Evolutionary conservation across 768 basidiomycete species (phyloP), one percentile per base, ranked within the genome.

Genomic region (Boletus speciosus): DNA sequence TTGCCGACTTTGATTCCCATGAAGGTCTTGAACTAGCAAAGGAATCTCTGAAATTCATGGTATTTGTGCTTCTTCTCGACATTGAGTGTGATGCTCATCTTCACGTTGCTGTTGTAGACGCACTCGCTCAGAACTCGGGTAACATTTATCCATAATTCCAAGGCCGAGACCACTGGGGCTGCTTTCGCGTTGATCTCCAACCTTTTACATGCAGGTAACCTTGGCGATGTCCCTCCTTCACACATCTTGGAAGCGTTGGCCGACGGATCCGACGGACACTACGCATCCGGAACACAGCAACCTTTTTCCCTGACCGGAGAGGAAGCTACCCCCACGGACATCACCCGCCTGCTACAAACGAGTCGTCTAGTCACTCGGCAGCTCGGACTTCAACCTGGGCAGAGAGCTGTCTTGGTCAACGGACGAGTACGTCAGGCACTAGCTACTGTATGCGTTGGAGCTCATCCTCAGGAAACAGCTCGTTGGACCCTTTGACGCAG

Each of bases 111-210:
- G 39, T 32, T 44, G 31, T 60, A 88, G 85, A 71, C 70, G 7
- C 55, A 68, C 3, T 73, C 74, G 2, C 75, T 78, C 3, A 75
- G 67, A 37, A 77, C 79, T 8, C 85, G 93, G 31, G 48, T 92
- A n/a, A 76, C 85, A 0, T 88, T 95, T 67, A 72, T 95, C 32
- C 91, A 93, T 67, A 86, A 89, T 54, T 86, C 92, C 1, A 56
- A 71, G 8, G 50, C 54, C 1, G 52, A 49, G 39, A 25, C 39
- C 2, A 40, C 50, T 5, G 56, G 59, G 7, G 5, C 64, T 11
- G 64, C 68, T 21, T 85, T 82, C 0, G 77, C 73, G 53, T 56
- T 83, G 8, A 64, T 87, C 2, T 77, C 78, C 1, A 76, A 80
- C 27, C 76, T 89, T 23, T 65, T 82, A 48, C 64, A 69, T n/a